Conservation (phyloP, 2,329 filamentous ascomycete species). For the Fusarium heterosporum region DNA sequence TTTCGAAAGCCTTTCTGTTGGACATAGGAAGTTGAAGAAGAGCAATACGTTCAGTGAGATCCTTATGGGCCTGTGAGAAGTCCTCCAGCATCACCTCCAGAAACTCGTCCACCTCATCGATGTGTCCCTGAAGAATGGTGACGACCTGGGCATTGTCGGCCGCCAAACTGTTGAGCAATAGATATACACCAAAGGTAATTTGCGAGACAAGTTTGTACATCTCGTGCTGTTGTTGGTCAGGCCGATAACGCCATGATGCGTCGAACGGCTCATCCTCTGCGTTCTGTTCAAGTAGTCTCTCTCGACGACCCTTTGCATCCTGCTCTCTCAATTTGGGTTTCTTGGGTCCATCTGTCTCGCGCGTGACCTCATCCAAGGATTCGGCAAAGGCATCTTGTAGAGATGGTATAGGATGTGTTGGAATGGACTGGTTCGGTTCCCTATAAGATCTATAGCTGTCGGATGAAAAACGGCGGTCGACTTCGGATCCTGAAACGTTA, state of each 20-base stretch:
- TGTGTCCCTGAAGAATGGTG: conserved; percentile 88
- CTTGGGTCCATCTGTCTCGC: conserved; percentile 52
- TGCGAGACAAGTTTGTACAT: conserved; percentile 91
- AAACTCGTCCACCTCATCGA: conserved; percentile 93
- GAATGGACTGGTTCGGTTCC: conserved; percentile 45
- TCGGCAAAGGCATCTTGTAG: conserved; percentile 88
- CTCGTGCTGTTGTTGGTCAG: conserved; percentile 84
- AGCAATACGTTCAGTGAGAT: conserved; percentile 83
- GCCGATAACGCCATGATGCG: conserved; percentile 79
- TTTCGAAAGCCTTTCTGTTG: conserved; percentile 84
- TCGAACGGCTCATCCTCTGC: conserved; percentile 78
- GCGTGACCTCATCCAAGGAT: conserved; percentile 78
- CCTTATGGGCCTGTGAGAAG: conserved; percentile 79
- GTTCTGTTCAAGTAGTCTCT: conserved; percentile 74
- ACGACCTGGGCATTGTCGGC: conserved; percentile 91
- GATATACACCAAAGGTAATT: conserved; percentile 92
- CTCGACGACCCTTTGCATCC: conserved; percentile 72
- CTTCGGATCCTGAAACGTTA: conserved; percentile 15
- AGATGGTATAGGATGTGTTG: conserved; percentile 74
- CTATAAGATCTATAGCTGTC: conserved; percentile 43
- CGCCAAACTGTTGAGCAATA: conserved; percentile 85
- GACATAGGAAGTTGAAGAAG: conserved; percentile 85
- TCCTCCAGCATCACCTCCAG: conserved; percentile 88
- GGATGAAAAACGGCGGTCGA: conserved; percentile 36
- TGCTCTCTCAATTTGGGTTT: conserved; percentile 66